A percentile compares a stretch with the other conserved stretches of the same genome.
Evolutionary conservation across 805 yeast genomes (phyloP).

Genomic region (Jamesozyma rosinii): DNA sequence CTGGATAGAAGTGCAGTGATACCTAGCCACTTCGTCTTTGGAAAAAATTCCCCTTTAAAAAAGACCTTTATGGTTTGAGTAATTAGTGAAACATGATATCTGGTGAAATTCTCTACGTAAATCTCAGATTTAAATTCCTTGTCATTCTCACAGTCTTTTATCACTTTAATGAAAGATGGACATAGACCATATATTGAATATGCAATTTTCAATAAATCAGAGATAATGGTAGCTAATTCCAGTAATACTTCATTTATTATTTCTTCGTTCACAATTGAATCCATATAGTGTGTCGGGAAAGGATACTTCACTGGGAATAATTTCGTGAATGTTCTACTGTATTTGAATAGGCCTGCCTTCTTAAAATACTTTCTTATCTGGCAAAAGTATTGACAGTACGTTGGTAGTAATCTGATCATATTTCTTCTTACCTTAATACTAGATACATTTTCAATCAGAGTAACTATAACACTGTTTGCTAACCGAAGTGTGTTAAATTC

Average conservation of each 20-base stretch:
- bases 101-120: slow-evolving; percentile 34
- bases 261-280: slow-evolving; percentile 64
- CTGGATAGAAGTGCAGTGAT: slow-evolving; percentile 50
- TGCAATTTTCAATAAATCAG: slow-evolving; percentile 45
- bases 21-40: slow-evolving; percentile 66
- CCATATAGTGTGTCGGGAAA: slow-evolving; percentile 54
- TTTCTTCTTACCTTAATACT: slow-evolving; percentile 38
- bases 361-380: slow-evolving; percentile 44
- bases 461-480: slow-evolving; percentile 49
- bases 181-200: slow-evolving; percentile 33
- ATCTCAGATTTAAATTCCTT: slow-evolving; percentile 36
- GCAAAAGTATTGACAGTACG: slow-evolving; percentile 42
- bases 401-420: slow-evolving; percentile 45
- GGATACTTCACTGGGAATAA: slow-evolving; percentile 66
- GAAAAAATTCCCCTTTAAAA: slow-evolving; percentile 50
- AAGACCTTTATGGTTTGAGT: slow-evolving; percentile 44
- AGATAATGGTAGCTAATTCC: slow-evolving; percentile 57
- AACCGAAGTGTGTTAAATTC: slow-evolving; percentile 48
- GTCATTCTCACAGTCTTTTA: slow-evolving; percentile 31
- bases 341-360: slow-evolving; percentile 35
- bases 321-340: slow-evolving; percentile 55
- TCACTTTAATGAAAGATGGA: slow-evolving; percentile 37
- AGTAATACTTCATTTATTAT: slow-evolving; percentile 60
- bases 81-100: slow-evolving; percentile 35
- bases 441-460: slow-evolving; percentile 37